Evolutionary conservation across 2,329 filamentous ascomycete species (phyloP).

Genomic region (Coniella vitis): DNA sequence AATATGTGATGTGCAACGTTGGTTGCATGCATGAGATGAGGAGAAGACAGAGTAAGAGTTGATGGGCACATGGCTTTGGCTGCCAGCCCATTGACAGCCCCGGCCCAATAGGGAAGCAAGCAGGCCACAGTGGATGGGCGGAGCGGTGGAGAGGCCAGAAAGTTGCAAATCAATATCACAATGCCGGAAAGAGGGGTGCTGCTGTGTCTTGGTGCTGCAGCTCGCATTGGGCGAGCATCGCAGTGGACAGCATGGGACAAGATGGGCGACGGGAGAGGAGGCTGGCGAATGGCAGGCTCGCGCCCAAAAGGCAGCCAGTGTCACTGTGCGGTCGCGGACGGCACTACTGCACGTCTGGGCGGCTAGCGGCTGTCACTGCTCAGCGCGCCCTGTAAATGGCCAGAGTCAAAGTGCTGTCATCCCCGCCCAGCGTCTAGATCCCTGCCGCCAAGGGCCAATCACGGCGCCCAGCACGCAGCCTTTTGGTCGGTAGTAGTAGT

Average conservation of each 20-base stretch:
- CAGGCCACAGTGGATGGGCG: slow-evolving; percentile 8
- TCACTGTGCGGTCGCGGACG: slow-evolving; percentile 20
- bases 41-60: slow-evolving; percentile 1
- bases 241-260: background rate
- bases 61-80: slow-evolving; percentile 15
- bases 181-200: no score
- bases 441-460: slow-evolving; percentile 26
- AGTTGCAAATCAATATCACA: slow-evolving; percentile 23
- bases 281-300: slow-evolving; percentile 17
- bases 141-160: slow-evolving; percentile 12
- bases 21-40: slow-evolving; percentile 9
- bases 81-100: no score
- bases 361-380: slow-evolving; percentile 25
- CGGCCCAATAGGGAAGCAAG: no score
- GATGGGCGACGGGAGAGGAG: slow-evolving; percentile 15
- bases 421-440: slow-evolving; percentile 32
- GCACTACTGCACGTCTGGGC: slow-evolving; percentile 33
- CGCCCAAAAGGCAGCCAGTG: slow-evolving; percentile 22
- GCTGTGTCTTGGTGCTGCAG: no score
- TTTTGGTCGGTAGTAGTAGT: no score
- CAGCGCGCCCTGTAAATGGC: slow-evolving; percentile 4
- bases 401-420: slow-evolving; percentile 5
- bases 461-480: slow-evolving; percentile 14
- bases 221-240: slow-evolving; percentile 1
- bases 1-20: slow-evolving; percentile 11